phyloP scores from a whole-genome alignment of 306 rosid species.

The Albizia julibrissin region DNA sequence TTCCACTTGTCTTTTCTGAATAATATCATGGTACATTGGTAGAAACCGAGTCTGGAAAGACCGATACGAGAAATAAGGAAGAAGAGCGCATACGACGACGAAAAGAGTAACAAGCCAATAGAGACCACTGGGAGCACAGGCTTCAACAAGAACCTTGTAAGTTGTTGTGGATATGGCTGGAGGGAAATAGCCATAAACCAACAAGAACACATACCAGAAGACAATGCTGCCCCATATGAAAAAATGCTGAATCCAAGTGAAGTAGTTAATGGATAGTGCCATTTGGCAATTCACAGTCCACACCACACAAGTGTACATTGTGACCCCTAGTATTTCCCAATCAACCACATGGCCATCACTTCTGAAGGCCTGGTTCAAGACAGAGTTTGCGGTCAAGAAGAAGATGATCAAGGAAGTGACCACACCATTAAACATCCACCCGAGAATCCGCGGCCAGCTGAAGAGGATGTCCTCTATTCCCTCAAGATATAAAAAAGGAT shows the following conservation, averaged over 20 bases:
- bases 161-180: conserved; percentile 69
- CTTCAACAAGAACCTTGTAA: conserved; percentile 75
- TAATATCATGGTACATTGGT: conserved; percentile 79
- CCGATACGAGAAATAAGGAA: conserved; percentile 71
- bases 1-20: conserved; percentile 58
- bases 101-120: conserved; percentile 74
- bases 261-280: conserved; percentile 86
- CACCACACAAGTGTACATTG: conserved; percentile 74
- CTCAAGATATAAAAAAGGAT: conserved; percentile 68
- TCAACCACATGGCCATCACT: conserved; percentile 71
- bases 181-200: conserved; percentile 62
- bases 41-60: conserved; percentile 75
- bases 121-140: conserved; percentile 68
- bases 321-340: conserved; percentile 67
- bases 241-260: conserved; percentile 92
- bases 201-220: conserved; percentile 75
- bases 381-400: conserved; percentile 64
- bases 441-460: conserved; percentile 77
- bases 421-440: conserved; percentile 82
- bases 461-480: conserved; percentile 80
- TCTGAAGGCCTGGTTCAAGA: conserved; percentile 62
- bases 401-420: conserved; percentile 70
- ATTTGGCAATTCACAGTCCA: conserved; percentile 94
- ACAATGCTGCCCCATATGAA: conserved; percentile 87
- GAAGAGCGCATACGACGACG: conserved; percentile 60